Evolutionary conservation across 495 filamentous ascomycete species (phyloP).

Genomic region (Oleoguttula mirabilis): DNA sequence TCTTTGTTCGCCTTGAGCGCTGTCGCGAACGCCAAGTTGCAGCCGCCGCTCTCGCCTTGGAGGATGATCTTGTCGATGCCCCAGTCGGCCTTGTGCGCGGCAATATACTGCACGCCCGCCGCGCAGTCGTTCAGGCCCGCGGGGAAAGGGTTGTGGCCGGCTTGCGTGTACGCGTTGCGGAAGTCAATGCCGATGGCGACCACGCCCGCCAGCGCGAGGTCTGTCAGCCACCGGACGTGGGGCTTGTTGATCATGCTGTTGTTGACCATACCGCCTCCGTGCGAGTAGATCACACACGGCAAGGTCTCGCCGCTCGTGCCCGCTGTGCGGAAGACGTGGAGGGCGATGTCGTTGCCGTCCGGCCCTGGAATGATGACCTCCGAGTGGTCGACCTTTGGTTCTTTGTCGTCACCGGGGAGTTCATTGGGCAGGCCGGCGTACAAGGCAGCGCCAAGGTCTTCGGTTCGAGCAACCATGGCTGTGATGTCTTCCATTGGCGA

Average conservation of each 20-base stretch:
- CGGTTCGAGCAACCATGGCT: not conserved
- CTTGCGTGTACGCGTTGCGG: conserved; percentile 17
- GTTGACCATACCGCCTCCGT: conserved; percentile 21
- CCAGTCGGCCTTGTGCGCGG: conserved; percentile 8
- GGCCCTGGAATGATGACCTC: conserved; percentile 8
- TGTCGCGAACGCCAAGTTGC: conserved; percentile 13
- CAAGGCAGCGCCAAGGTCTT: not conserved
- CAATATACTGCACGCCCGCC: conserved; percentile 10
- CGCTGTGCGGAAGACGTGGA: conserved; percentile 10
- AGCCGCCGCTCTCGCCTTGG: conserved; percentile 19
- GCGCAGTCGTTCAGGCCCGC: conserved; percentile 19
- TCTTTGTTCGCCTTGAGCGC: conserved; percentile 15
- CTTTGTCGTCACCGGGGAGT: conserved; percentile 9
- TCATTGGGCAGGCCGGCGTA: conserved; percentile 1
- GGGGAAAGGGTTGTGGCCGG: conserved; percentile 16
- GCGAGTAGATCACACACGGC: conserved; percentile 11
- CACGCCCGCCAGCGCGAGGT: conserved; percentile 10
- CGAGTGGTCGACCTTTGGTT: conserved; percentile 5
- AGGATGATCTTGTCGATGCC: conserved; percentile 17
- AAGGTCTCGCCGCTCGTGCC: conserved; percentile 1
- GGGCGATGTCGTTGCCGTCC: conserved; percentile 15
- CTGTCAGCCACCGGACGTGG: conserved; percentile 9
- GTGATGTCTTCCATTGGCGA: not conserved
- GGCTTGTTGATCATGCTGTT: conserved; percentile 9
- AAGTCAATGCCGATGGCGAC: conserved; percentile 19